phyloP scores from a whole-genome alignment of 257 asterid species.

The Prunella vulgaris region DNA sequence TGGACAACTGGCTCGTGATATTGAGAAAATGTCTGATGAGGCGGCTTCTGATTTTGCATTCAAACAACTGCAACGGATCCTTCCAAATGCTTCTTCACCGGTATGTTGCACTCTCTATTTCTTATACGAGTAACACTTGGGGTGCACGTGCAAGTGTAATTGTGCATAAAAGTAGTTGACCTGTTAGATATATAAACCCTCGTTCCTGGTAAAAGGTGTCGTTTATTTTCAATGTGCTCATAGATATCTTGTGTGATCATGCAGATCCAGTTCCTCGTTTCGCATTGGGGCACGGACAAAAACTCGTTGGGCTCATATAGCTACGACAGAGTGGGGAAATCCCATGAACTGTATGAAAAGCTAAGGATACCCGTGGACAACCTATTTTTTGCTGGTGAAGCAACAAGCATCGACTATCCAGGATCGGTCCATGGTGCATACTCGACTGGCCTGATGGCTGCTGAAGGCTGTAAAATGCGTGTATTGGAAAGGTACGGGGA shows the following conservation, averaged over 20 bases:
- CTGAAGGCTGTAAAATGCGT: slow-evolving; percentile 89
- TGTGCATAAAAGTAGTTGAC: no score
- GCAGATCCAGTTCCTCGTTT: slow-evolving; percentile 79
- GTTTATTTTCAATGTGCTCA: neutral
- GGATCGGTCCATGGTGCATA: slow-evolving; percentile 94
- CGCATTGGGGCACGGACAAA: slow-evolving; percentile 77
- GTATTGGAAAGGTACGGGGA: slow-evolving; percentile 80
- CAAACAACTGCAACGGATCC: slow-evolving; percentile 64
- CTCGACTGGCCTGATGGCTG: slow-evolving; percentile 83
- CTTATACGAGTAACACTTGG: no score
- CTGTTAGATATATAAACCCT: no score
- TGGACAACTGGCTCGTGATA: slow-evolving; percentile 80
- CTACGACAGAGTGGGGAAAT: slow-evolving; percentile 67
- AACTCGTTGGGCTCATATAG: slow-evolving; percentile 83
- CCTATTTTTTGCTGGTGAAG: slow-evolving; percentile 79
- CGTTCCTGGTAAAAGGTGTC: neutral
- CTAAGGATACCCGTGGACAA: slow-evolving; percentile 79
- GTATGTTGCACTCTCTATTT: slow-evolving; percentile 27
- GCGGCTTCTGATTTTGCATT: slow-evolving; percentile 80
- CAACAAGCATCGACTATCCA: slow-evolving; percentile 68
- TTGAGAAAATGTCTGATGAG: slow-evolving; percentile 78
- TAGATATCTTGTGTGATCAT: neutral
- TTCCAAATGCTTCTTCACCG: slow-evolving; percentile 81
- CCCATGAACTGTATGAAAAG: slow-evolving; percentile 70
- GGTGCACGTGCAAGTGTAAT: no score